These are phyloP conservation scores for Funneliformis caledonium DNA, from an alignment of 371 early-diverging fungal genomes.

Conservation along the genomic window DNA sequence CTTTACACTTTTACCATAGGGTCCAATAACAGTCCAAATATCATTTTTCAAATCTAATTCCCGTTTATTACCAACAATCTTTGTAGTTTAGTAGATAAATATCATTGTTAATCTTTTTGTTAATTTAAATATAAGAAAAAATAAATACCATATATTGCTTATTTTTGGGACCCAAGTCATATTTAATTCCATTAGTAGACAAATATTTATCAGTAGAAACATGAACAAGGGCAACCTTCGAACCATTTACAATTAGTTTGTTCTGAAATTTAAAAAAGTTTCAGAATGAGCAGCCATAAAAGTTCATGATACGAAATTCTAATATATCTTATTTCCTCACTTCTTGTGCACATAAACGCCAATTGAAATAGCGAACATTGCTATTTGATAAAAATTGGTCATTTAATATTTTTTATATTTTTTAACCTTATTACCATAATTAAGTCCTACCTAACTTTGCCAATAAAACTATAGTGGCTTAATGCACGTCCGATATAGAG, in stretches of 20 bases:
- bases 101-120: background rate
- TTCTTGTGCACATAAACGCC: constrained; percentile 29
- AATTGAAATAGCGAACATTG: too few species aligned
- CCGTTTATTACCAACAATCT: background rate
- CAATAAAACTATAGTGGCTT: background rate
- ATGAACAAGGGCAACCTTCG: constrained; percentile 3
- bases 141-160: background rate
- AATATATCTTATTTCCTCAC: background rate
- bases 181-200: background rate
- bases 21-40: constrained; percentile 15
- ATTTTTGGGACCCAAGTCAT: background rate
- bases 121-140: background rate
- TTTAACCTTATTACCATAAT: background rate
- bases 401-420: too few species aligned
- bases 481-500: background rate
- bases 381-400: too few species aligned
- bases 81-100: background rate
- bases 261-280: constrained; percentile 9
- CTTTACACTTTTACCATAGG: background rate
- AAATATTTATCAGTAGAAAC: too few species aligned
- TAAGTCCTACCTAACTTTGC: constrained; percentile 20
- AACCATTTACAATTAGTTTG: background rate
- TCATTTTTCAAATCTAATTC: background rate
- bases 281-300: too few species aligned
- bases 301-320: background rate